Evolutionary conservation across 805 yeast genomes (phyloP).

Genomic region (Yarrowia osloensis): DNA sequence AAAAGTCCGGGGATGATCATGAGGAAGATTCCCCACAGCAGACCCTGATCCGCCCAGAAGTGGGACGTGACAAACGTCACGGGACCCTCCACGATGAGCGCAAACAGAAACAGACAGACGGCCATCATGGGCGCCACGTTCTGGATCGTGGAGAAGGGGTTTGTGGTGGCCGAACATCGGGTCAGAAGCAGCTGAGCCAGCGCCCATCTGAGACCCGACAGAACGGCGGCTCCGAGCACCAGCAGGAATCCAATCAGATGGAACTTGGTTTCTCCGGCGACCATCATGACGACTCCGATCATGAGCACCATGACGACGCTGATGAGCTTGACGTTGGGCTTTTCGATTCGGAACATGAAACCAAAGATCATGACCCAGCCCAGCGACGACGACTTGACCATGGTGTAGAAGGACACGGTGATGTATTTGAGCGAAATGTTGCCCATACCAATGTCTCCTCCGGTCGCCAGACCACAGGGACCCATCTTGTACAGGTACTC

Average conservation of each 20-base stretch:
- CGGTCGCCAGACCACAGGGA: constrained; percentile 85
- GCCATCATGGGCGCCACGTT: constrained; percentile 87
- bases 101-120: constrained; percentile 58
- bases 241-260: constrained; percentile 62
- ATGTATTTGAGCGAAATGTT: constrained; percentile 80
- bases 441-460: constrained; percentile 92
- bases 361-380: constrained; percentile 90
- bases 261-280: constrained; percentile 47
- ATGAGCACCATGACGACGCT: constrained; percentile 79
- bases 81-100: constrained; percentile 71
- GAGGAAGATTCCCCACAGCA: constrained; percentile 55
- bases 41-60: constrained; percentile 67
- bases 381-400: constrained; percentile 86
- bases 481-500: constrained; percentile 54
- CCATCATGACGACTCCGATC: constrained; percentile 86
- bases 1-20: constrained; percentile 79
- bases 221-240: constrained; percentile 74
- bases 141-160: constrained; percentile 82
- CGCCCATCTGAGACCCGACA: constrained; percentile 94
- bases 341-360: constrained; percentile 75
- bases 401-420: constrained; percentile 82
- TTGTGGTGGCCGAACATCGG: constrained; percentile 49
- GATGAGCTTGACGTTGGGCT: constrained; percentile 64
- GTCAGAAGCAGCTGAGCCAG: constrained; percentile 81
- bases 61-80: constrained; percentile 52